Percentiles rank a stretch among this genome's conserved stretches.
These are phyloP conservation scores for Solanum neorickii DNA, from an alignment of 257 asterid genomes.

Conservation along the genomic window DNA sequence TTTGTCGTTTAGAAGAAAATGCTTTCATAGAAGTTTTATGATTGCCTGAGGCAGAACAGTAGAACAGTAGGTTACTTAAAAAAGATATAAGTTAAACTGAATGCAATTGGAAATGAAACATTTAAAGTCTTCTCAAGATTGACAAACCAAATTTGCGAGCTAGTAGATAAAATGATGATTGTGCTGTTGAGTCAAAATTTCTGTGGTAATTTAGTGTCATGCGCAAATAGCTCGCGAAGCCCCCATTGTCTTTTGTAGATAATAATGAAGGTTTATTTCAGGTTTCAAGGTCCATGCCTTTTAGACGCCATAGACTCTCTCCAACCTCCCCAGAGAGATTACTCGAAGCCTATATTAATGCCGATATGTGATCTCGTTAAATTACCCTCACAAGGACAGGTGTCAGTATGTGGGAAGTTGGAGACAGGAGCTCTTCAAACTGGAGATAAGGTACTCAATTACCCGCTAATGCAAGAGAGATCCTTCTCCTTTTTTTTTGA, in stretches of 20 bases:
- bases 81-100: neutral
- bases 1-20: neutral
- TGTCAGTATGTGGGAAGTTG: conserved; percentile 70
- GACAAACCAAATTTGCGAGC: neutral
- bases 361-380: conserved; percentile 78
- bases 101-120: neutral
- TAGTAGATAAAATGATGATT: neutral
- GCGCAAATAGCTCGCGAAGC: neutral
- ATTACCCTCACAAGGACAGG: conserved; percentile 74
- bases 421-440: conserved; percentile 74
- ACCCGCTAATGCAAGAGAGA: neutral
- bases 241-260: neutral
- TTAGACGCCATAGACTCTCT: conserved; percentile 87
- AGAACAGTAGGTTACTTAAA: neutral
- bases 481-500: neutral
- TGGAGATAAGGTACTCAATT: conserved; percentile 60
- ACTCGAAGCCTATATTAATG: conserved; percentile 59
- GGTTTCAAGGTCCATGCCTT: conserved; percentile 73
- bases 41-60: neutral
- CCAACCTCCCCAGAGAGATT: conserved; percentile 73
- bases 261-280: conserved; percentile 16
- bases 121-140: neutral
- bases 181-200: neutral
- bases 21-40: neutral
- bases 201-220: neutral